A percentile compares a stretch with the other conserved stretches of the same genome.
Conservation (phyloP, 768 basidiomycete genomes). For the Rhizopogon rudus region DNA sequence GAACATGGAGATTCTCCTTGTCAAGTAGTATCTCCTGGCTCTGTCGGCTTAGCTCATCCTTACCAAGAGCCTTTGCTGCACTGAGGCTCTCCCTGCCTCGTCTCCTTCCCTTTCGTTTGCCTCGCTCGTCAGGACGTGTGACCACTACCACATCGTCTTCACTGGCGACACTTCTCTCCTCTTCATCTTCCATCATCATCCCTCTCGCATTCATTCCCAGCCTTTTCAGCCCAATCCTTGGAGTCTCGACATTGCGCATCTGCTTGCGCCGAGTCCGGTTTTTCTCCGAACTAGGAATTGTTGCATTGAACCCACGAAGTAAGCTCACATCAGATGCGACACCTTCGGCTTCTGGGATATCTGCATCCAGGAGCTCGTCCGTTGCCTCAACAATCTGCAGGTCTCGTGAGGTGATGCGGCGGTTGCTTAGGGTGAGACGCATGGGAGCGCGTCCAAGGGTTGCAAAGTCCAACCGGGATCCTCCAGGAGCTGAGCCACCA, state of each 20-base stretch:
- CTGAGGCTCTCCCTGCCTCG: conserved; percentile 64
- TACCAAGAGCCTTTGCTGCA: conserved; percentile 65
- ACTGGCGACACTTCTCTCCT: conserved; percentile 55
- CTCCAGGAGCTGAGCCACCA: conserved; percentile 22
- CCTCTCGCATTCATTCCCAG: conserved; percentile 78
- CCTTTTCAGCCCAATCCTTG: conserved; percentile 72
- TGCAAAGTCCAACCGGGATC: conserved; percentile 60
- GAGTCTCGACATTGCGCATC: conserved; percentile 74
- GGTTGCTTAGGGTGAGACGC: conserved; percentile 57
- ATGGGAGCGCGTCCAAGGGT: conserved; percentile 77
- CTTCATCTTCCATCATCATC: conserved; percentile 40
- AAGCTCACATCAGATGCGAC: conserved; percentile 74
- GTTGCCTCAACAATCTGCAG: conserved; percentile 80
- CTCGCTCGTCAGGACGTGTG: conserved; percentile 29
- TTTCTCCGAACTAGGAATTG: conserved; percentile 85
- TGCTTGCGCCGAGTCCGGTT: conserved; percentile 72
- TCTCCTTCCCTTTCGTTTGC: conserved; percentile 33
- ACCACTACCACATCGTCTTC: conserved; percentile 76
- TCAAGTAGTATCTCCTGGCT: conserved; percentile 83
- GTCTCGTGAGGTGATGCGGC: conserved; percentile 76
- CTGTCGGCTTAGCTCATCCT: conserved; percentile 82
- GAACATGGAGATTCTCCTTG: conserved; percentile 89
- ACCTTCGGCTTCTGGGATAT: conserved; percentile 71
- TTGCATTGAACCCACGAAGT: conserved; percentile 89
- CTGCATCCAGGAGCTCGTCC: conserved; percentile 64